phyloP scores from a whole-genome alignment of 2,329 filamentous ascomycete genomes.

The Alternaria incomplexa region DNA sequence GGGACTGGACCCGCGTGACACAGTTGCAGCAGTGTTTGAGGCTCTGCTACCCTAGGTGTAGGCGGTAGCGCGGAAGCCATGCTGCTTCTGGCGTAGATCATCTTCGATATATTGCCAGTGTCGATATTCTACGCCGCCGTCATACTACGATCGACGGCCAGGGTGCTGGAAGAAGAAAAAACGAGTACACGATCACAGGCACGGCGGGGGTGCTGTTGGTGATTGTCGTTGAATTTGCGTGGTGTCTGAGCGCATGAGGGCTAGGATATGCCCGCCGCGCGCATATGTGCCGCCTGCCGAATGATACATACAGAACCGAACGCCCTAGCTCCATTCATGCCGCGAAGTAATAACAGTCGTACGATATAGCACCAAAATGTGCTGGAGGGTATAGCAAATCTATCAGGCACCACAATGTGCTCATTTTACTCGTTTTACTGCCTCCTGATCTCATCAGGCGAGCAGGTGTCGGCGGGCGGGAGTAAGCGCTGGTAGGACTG shows the following conservation, averaged over 20 bases:
- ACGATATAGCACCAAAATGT: conserved; percentile 17
- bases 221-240: conserved; percentile 28
- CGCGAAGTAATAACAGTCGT: conserved; percentile 4
- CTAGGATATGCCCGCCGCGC: conserved; percentile 20
- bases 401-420: conserved; percentile 16
- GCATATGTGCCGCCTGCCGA: conserved; percentile 19
- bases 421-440: conserved; percentile 29
- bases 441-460: conserved; percentile 50
- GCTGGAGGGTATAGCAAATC: conserved; percentile 8
- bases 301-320: conserved; percentile 30
- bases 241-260: conserved; percentile 31
- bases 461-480: conserved; percentile 54
- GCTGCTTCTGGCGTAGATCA: conserved; percentile 2
- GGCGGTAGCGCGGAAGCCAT: background rate
- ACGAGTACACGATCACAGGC: background rate
- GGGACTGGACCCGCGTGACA: conserved; percentile 12
- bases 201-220: background rate
- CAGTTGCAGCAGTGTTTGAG: conserved; percentile 20
- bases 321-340: conserved; percentile 21
- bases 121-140: background rate
- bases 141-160: background rate
- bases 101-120: conserved; percentile 1
- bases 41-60: conserved; percentile 15
- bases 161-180: background rate
- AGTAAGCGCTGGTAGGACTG: conserved; percentile 55